Conservation (phyloP, 805 yeast genomes). For the Lipomyces yamadae region DNA sequence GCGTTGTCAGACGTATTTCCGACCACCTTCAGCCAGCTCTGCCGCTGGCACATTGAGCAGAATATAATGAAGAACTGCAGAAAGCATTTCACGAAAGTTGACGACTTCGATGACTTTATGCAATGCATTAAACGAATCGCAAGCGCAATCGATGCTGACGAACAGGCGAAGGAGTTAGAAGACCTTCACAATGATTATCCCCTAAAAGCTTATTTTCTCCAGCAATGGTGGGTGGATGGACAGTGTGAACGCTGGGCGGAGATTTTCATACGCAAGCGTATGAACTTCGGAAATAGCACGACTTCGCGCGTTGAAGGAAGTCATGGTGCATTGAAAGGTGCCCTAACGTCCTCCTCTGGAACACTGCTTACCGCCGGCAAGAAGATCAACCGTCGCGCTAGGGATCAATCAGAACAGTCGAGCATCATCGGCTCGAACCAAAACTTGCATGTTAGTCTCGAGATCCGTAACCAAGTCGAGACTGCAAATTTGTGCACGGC, state of each 20-base stretch:
- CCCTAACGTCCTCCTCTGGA: background rate
- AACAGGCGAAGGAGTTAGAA: background rate
- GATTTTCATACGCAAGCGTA: background rate
- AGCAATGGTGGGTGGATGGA: background rate
- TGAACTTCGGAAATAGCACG: background rate
- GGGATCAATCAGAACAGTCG: too few relatives aligned
- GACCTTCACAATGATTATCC: background rate
- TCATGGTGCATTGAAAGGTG: background rate
- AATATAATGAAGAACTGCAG: background rate
- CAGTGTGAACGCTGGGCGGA: background rate
- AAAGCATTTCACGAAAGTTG: background rate
- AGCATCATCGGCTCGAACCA: too few relatives aligned
- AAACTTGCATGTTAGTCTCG: too few relatives aligned
- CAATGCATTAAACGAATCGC: background rate
- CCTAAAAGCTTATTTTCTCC: background rate
- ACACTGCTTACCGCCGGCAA: too few relatives aligned
- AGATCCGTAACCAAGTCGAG: too few relatives aligned
- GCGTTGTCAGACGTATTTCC: background rate
- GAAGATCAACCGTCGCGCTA: too few relatives aligned
- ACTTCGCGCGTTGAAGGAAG: background rate
- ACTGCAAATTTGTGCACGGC: too few relatives aligned
- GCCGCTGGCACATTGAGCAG: constrained; percentile 4
- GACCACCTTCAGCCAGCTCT: background rate
- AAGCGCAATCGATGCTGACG: background rate
- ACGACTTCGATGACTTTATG: background rate